Base-by-base conservation (phyloP, 1,284 basidiomycete genomes). In the Cutaneotrichosporon mucoides region DNA sequence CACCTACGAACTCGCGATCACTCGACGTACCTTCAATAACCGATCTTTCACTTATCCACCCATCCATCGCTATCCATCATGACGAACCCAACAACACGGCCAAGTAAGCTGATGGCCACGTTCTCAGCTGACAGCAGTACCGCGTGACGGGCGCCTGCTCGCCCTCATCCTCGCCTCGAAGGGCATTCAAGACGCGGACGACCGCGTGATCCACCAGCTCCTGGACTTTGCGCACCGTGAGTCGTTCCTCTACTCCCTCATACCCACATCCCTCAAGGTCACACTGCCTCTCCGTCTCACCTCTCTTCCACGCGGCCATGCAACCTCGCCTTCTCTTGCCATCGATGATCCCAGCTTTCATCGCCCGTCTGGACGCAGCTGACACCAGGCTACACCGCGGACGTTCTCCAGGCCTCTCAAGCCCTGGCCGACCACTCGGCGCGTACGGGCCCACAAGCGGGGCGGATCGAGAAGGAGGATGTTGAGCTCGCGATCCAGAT, bases 401-500 rank as follows among this genome's bases (percentile, higher is more conserved):
- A 98, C 66, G 88, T 97, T 11, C 81, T 99, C 46, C 87, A 87
- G 6, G 91, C 95, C 73, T 92, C 94, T 10, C 86, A 90, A 62
- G 86, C 93, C 33, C 95, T 97, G 73, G 88, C 93, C 1, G 95
- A 98, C 68, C 95, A 99, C 74, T 94, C 92, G 5, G 88, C 87
- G 13, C 82, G 88, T 46, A 47, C 65, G 3, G 68, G 66, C 13
- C 45, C 66, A 3, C 63, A 66, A n/a, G 76, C 85, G 1, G 86
- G 86, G 57, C 89, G 87, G 76, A 83, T 94, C 49, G 90, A 94
- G 64, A 86, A 90, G 79, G 92, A 97, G 60, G 96, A 99, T 77
- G 82, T 96, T 42, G 85, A 88, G 24, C 81, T 99, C 48, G 92
- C 94, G 1, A 89, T 98, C 16, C 92, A 96, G 76, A 88, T 90